Evolutionary conservation across 345 rosid species (phyloP).

Genomic region (Melaleuca quinquenervia): DNA sequence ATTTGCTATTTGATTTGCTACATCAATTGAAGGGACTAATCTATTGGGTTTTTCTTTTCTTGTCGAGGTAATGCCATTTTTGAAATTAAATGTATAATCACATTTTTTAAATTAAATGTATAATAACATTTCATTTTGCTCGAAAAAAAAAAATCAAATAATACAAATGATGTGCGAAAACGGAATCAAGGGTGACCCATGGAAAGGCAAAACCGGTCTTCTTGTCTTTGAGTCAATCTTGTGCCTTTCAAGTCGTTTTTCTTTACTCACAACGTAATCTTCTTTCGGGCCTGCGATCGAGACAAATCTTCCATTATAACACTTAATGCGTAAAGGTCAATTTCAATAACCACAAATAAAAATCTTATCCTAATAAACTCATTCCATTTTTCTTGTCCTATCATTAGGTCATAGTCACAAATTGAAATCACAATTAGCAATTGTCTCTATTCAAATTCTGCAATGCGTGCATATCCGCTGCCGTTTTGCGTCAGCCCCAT

Average conservation of each 20-base stretch:
- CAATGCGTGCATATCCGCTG: neutral
- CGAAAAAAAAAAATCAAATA: no score
- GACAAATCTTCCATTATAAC: neutral
- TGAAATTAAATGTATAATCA: no score
- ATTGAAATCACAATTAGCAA: no score
- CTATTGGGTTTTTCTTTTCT: no score
- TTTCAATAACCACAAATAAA: neutral
- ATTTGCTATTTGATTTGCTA: neutral
- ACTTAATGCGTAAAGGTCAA: neutral
- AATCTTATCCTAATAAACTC: accelerated
- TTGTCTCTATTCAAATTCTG: no score
- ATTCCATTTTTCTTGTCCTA: neutral
- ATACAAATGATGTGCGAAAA: neutral
- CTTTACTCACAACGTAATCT: neutral
- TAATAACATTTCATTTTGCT: no score
- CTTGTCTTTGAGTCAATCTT: neutral
- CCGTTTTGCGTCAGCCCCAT: neutral
- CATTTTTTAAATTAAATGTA: no score
- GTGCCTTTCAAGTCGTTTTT: neutral
- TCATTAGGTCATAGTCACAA: neutral
- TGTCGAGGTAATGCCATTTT: no score
- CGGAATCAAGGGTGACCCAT: neutral
- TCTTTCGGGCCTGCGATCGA: accelerated
- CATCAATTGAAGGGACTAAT: neutral
- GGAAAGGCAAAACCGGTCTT: neutral